These are phyloP conservation scores for Fusarium dimerum DNA, from an alignment of 2,329 filamentous ascomycete species.

Conservation along the genomic window DNA sequence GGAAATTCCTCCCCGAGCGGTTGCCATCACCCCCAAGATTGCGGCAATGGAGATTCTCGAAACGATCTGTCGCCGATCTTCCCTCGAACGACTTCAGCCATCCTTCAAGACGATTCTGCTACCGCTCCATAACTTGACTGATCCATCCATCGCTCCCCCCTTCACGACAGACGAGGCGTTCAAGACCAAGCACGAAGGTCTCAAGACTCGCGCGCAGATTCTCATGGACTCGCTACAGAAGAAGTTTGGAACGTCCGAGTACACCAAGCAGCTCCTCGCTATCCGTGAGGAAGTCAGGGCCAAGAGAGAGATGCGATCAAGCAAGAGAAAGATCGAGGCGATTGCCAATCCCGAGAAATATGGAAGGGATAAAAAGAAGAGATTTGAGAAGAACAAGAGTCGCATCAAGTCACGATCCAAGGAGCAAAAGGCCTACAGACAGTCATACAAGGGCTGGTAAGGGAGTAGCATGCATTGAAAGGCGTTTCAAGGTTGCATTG, in stretches of 20 bases:
- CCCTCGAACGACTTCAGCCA: constrained; percentile 56
- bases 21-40: constrained; percentile 71
- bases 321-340: constrained; percentile 87
- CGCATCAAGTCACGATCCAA: constrained; percentile 76
- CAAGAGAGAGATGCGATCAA: constrained; percentile 71
- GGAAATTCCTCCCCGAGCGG: constrained; percentile 65
- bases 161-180: constrained; percentile 72
- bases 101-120: constrained; percentile 62
- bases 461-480: constrained; percentile 18
- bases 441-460: constrained; percentile 62
- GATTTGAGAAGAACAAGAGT: constrained; percentile 81
- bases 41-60: constrained; percentile 75
- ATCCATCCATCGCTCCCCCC: constrained; percentile 71
- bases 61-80: constrained; percentile 64
- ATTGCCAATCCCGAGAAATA: constrained; percentile 79
- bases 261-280: constrained; percentile 70
- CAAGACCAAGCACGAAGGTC: constrained; percentile 65
- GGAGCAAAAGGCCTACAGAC: constrained; percentile 71
- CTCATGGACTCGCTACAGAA: constrained; percentile 81
- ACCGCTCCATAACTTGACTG: constrained; percentile 79
- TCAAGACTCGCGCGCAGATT: constrained; percentile 73
- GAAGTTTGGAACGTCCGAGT: constrained; percentile 78
- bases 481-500: constrained; percentile 29
- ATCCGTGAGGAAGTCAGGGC: constrained; percentile 73
- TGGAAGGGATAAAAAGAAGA: constrained; percentile 78